These are phyloP conservation scores for Emericellopsis atlantica DNA, from an alignment of 2,329 filamentous ascomycete genomes.

Conservation along the genomic window DNA sequence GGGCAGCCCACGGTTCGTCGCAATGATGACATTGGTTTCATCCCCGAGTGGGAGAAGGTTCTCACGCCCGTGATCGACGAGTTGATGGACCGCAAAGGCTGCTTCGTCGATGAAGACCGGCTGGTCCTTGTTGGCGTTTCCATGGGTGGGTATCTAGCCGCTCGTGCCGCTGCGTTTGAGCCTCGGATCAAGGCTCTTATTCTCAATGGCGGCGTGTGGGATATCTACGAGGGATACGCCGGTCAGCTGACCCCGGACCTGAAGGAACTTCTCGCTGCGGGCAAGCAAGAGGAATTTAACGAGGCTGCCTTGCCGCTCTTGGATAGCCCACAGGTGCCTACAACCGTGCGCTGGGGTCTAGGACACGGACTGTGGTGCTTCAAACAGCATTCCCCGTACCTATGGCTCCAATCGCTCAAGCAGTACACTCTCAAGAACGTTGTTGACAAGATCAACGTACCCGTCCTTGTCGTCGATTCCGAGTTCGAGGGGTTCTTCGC, in stretches of 20 bases:
- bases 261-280: conserved; percentile 5
- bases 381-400: conserved; percentile 9
- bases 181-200: conserved; percentile 25
- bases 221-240: conserved; percentile 5
- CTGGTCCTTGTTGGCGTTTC: conserved; percentile 25
- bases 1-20: conserved; percentile 28
- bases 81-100: conserved; percentile 5
- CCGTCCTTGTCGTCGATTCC: conserved; percentile 8
- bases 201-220: conserved; percentile 24
- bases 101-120: conserved; percentile 5
- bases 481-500: conserved; percentile 8
- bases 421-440: conserved; percentile 8
- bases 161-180: conserved; percentile 29
- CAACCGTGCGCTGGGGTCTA: conserved; percentile 9
- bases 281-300: conserved; percentile 9
- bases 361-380: conserved; percentile 14
- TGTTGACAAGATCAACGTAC: conserved; percentile 9
- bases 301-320: conserved; percentile 3
- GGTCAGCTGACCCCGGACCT: conserved; percentile 4
- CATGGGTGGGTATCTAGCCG: conserved; percentile 25
- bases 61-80: conserved; percentile 27
- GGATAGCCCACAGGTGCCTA: conserved; percentile 2
- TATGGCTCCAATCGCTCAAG: conserved; percentile 6
- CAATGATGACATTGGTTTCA: conserved; percentile 28
- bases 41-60: conserved; percentile 27